These are phyloP conservation scores for Ambrosiella cleistominuta DNA, from an alignment of 2,329 filamentous ascomycete genomes.

Conservation along the genomic window DNA sequence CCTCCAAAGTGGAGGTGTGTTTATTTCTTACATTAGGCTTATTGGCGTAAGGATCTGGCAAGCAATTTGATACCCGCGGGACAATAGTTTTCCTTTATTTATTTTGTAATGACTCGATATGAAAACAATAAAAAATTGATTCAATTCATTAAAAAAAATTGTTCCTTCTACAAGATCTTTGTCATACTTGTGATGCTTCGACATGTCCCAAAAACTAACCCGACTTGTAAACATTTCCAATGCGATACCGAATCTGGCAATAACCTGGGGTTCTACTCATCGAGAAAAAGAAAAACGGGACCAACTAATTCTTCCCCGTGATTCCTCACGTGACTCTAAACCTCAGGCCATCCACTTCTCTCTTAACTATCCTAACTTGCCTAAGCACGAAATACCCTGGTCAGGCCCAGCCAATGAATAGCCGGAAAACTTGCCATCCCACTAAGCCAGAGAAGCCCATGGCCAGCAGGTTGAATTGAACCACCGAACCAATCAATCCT, in stretches of 20 bases:
- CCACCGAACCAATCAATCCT: background rate
- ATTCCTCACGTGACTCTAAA: constrained; percentile 3
- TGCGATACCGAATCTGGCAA: background rate
- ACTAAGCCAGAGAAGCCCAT: too few species aligned
- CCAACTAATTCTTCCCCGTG: background rate
- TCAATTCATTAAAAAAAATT: background rate
- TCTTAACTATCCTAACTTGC: background rate
- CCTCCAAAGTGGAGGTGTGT: background rate
- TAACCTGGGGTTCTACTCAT: background rate
- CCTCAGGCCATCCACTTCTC: background rate
- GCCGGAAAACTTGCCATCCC: too few species aligned
- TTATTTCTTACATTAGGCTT: background rate
- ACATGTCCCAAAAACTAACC: background rate
- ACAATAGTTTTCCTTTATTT: constrained; percentile 1
- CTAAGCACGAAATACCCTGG: background rate
- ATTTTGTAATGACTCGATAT: background rate
- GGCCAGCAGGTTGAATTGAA: too few species aligned
- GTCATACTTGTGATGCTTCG: background rate
- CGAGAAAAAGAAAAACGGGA: background rate
- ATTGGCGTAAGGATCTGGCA: background rate
- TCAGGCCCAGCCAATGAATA: background rate
- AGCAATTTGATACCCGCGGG: background rate
- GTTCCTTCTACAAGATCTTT: background rate
- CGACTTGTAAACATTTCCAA: background rate
- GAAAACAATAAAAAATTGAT: too few species aligned